phyloP scores from a whole-genome alignment of 768 basidiomycete species.

The Amanita thiersii region DNA sequence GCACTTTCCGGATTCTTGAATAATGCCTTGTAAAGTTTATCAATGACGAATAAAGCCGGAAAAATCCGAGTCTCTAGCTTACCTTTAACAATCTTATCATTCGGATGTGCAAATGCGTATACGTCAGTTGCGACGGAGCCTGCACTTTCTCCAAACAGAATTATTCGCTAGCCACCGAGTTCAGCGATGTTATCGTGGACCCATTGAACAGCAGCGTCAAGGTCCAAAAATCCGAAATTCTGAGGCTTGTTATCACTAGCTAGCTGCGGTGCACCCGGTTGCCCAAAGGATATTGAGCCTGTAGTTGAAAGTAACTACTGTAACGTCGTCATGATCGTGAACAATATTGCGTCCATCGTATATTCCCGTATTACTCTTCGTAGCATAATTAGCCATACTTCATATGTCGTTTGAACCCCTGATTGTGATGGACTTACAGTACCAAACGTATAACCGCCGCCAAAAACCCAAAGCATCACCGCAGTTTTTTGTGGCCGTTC shows the following conservation, averaged over 20 bases:
- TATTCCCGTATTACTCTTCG: conserved; percentile 19
- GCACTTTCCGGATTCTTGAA: no score
- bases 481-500: conserved; percentile 24
- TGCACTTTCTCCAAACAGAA: conserved; percentile 29
- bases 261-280: conserved; percentile 31
- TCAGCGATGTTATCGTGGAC: conserved; percentile 36
- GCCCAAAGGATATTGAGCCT: conserved; percentile 30
- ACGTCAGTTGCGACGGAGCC: conserved; percentile 25
- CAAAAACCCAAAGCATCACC: conserved; percentile 29
- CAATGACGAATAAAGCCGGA: no score
- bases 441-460: conserved; percentile 27
- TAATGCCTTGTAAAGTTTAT: no score
- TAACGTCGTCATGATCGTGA: conserved; percentile 24
- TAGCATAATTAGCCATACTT: no score
- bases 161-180: conserved; percentile 31
- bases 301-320: conserved; percentile 30
- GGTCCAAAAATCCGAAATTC: conserved; percentile 31
- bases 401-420: no score
- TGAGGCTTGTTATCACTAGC: conserved; percentile 16
- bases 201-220: conserved; percentile 36
- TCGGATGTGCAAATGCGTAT: conserved; percentile 25
- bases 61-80: neutral
- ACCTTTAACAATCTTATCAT: conserved; percentile 23
- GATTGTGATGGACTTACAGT: conserved; percentile 25
- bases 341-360: conserved; percentile 25